Percentiles rank a stretch among this genome's conserved stretches.
Evolutionary conservation across 345 rosid genomes (phyloP).

Genomic region (Eucalyptus sideroxylon): DNA sequence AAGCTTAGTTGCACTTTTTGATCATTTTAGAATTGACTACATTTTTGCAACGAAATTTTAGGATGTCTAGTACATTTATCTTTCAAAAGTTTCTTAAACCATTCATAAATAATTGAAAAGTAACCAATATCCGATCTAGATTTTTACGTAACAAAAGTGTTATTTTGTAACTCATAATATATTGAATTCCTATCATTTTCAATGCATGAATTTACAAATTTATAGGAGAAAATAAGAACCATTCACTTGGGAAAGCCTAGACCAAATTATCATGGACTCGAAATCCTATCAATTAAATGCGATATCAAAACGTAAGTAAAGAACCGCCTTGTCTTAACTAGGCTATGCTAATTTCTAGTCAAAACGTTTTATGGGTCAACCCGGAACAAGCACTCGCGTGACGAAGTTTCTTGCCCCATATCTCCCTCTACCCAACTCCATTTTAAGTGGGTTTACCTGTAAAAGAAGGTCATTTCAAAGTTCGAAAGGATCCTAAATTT

Average conservation of each 20-base stretch:
- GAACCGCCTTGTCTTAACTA: background rate
- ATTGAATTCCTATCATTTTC: too few species aligned
- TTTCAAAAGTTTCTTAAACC: too few species aligned
- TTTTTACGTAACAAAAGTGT: rapidly evolving
- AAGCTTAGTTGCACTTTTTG: rapidly evolving
- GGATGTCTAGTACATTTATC: rapidly evolving
- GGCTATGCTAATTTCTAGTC: background rate
- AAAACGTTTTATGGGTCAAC: background rate
- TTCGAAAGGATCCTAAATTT: background rate
- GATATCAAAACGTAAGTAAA: background rate
- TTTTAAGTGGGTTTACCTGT: background rate
- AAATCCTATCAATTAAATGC: too few species aligned
- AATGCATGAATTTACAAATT: too few species aligned
- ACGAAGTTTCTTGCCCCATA: background rate
- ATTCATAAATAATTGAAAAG: background rate
- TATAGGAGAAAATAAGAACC: background rate
- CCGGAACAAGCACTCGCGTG: background rate
- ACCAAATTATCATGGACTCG: rapidly evolving
- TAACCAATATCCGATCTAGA: rapidly evolving
- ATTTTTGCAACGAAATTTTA: too few species aligned
- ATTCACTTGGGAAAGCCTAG: rapidly evolving
- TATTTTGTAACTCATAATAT: too few species aligned
- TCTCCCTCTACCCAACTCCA: background rate
- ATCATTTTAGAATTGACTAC: too few species aligned
- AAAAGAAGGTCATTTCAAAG: background rate